Percentiles rank a stretch among this genome's conserved stretches.
phyloP scores from a whole-genome alignment of 1,139 yeast genomes.

The Taphrina communis region DNA sequence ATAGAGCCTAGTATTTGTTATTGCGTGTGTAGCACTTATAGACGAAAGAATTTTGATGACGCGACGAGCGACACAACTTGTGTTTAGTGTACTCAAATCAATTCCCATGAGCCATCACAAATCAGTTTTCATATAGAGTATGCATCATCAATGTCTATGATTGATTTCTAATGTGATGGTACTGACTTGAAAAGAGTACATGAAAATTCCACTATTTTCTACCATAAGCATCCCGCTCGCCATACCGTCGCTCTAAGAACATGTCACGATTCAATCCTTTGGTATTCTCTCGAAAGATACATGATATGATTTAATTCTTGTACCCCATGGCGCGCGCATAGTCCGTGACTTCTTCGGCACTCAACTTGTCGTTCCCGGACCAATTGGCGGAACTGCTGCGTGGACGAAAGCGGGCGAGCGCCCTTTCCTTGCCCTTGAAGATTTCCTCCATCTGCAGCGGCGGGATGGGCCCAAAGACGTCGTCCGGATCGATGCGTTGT shows the following conservation, averaged over 20 bases:
- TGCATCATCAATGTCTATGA: no score
- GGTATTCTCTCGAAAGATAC: neutral
- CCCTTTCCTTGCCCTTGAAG: slow-evolving; percentile 56
- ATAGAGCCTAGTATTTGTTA: neutral
- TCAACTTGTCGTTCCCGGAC: slow-evolving; percentile 57
- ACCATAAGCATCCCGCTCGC: neutral
- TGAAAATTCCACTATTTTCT: no score
- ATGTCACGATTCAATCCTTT: neutral
- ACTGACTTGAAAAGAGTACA: no score
- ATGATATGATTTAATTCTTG: slow-evolving; percentile 34
- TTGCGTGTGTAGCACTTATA: neutral
- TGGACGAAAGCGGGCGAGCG: slow-evolving; percentile 58
- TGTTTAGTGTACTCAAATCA: no score
- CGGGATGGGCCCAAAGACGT: slow-evolving; percentile 79
- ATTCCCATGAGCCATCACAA: neutral
- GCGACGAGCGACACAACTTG: no score
- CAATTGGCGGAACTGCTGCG: slow-evolving; percentile 67
- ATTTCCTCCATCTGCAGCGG: slow-evolving; percentile 72
- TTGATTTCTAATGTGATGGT: no score
- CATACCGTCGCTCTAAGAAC: neutral
- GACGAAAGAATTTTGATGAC: neutral
- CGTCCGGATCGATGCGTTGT: slow-evolving; percentile 68
- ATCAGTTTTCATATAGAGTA: neutral
- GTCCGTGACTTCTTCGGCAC: slow-evolving; percentile 57
- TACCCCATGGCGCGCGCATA: slow-evolving; percentile 66